Percentiles rank a stretch among this genome's conserved stretches.
phyloP scores from a whole-genome alignment of 768 basidiomycete species.

The Dentipellis fragilis region DNA sequence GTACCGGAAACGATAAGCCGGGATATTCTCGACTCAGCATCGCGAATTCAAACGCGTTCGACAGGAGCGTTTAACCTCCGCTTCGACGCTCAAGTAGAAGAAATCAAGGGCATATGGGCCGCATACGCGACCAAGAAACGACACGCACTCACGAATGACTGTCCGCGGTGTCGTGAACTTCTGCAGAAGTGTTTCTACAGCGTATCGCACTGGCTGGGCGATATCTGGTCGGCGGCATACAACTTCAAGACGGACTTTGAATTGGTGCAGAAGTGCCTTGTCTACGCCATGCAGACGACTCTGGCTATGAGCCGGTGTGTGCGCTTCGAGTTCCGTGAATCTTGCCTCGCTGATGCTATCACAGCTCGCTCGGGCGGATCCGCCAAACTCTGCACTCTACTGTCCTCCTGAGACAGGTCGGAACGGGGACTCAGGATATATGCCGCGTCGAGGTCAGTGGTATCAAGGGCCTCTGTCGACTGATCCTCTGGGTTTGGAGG shows the following conservation, averaged over 20 bases:
- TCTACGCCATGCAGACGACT: conserved; percentile 39
- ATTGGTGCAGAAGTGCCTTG: conserved; percentile 44
- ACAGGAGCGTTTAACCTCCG: conserved; percentile 38
- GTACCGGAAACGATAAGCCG: conserved; percentile 28
- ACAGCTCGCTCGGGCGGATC: conserved; percentile 37
- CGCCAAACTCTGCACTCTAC: conserved; percentile 31
- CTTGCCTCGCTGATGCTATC: conserved; percentile 20
- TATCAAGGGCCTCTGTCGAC: conserved; percentile 33
- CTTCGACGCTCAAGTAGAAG: conserved; percentile 41
- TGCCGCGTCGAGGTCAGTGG: conserved; percentile 43
- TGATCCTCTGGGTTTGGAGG: conserved; percentile 58
- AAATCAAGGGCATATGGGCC: conserved; percentile 41
- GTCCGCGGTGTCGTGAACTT: too few relatives aligned
- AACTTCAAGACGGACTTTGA: conserved; percentile 44
- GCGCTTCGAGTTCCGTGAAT: background rate
- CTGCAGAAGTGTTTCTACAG: conserved; percentile 43
- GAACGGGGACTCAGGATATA: conserved; percentile 23
- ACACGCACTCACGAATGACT: too few relatives aligned
- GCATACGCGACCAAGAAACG: conserved; percentile 42
- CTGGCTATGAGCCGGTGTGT: conserved; percentile 4
- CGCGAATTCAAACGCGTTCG: conserved; percentile 28
- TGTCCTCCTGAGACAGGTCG: conserved; percentile 18
- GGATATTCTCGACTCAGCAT: conserved; percentile 30
- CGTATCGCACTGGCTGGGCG: conserved; percentile 46
- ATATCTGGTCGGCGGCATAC: conserved; percentile 53